phyloP scores from a whole-genome alignment of 202 grass and related monocot species.

The Saccharum hybrid region DNA sequence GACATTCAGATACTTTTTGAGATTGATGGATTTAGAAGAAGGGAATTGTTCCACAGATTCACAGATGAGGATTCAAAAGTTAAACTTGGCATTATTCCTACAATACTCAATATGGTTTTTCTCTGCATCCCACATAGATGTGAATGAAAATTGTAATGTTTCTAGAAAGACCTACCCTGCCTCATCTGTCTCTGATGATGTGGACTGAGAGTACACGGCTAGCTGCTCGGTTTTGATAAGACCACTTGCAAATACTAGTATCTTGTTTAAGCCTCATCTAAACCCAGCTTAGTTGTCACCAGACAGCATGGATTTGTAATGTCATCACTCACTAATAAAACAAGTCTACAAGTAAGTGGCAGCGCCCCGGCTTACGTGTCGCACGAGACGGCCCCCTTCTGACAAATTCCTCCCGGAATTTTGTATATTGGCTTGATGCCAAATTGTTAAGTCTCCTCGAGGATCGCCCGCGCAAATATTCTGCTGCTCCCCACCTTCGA shows the following conservation, averaged over 20 bases:
- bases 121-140: too few species aligned
- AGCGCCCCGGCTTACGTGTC: constrained; percentile 9
- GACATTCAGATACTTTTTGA: background rate
- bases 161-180: background rate
- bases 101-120: too few species aligned
- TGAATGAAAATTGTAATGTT: background rate
- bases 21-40: background rate
- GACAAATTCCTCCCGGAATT: background rate
- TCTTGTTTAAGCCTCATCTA: constrained; percentile 26
- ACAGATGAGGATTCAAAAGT: background rate
- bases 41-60: too few species aligned
- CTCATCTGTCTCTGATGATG: too few species aligned
- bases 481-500: background rate
- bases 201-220: background rate
- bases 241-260: background rate
- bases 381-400: too few species aligned
- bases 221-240: background rate
- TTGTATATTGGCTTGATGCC: background rate
- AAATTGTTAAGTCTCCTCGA: constrained; percentile 38
- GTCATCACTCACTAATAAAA: constrained; percentile 1
- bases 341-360: constrained; percentile 18
- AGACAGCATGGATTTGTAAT: background rate
- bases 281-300: constrained; percentile 31
- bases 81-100: too few species aligned
- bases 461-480: constrained; percentile 55